These are phyloP conservation scores for Aspergillus indologenus DNA, from an alignment of 495 filamentous ascomycete genomes.

Conservation along the genomic window DNA sequence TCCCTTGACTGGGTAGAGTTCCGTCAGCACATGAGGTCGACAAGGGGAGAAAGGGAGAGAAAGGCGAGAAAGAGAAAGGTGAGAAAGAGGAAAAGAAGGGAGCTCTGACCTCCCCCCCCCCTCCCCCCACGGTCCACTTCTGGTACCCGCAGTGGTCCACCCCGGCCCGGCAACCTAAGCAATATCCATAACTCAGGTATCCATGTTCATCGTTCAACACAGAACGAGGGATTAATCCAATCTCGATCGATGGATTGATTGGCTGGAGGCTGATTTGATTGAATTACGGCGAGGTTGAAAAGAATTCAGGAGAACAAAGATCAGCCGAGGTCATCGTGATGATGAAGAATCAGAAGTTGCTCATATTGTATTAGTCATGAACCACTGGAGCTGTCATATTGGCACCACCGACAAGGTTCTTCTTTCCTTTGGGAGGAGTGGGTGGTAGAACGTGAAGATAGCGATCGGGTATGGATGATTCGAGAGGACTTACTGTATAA, in stretches of 20 bases:
- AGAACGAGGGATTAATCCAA: too few species aligned
- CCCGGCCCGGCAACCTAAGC: slow-evolving; percentile 30
- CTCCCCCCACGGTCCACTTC: slow-evolving; percentile 23
- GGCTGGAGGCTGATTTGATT: too few species aligned
- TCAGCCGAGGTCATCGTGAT: background rate
- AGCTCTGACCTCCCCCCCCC: slow-evolving; percentile 28
- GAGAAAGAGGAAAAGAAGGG: background rate
- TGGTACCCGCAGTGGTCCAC: slow-evolving; percentile 27
- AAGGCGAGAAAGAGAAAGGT: too few species aligned
- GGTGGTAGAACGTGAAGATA: slow-evolving; percentile 7
- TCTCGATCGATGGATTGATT: too few species aligned
- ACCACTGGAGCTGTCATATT: background rate
- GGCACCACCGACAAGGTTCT: background rate
- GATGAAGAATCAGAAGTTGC: background rate
- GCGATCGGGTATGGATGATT: slow-evolving; percentile 15
- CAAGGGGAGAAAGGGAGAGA: background rate
- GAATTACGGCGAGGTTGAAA: too few species aligned
- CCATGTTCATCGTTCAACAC: too few species aligned
- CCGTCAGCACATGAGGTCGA: slow-evolving; percentile 18
- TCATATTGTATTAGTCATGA: background rate
- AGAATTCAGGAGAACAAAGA: too few species aligned
- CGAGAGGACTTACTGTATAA: background rate
- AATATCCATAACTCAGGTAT: too few species aligned
- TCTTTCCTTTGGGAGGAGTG: background rate
- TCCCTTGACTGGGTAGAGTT: slow-evolving; percentile 6